phyloP scores from a whole-genome alignment of 2,329 filamentous ascomycete species.

The Ascochyta pisi region DNA sequence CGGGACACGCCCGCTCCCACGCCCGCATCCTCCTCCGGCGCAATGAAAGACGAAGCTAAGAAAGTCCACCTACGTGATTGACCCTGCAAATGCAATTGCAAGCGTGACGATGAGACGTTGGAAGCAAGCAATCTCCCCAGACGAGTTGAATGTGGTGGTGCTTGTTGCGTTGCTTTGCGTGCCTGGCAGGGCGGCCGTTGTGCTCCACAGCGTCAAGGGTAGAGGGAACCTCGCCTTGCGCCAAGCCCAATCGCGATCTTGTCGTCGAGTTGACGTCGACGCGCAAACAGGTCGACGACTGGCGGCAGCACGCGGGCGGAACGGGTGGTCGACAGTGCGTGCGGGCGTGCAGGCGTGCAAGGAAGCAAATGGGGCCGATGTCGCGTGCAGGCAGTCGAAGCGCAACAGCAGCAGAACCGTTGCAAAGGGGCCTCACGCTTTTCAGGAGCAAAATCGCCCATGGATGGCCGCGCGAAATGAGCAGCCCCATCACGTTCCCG shows the following conservation, averaged over 20 bases:
- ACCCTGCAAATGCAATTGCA: neutral
- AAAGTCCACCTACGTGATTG: slow-evolving; percentile 21
- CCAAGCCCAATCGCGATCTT: slow-evolving; percentile 13
- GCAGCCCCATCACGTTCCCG: slow-evolving; percentile 14
- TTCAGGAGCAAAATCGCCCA: slow-evolving; percentile 19
- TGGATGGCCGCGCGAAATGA: slow-evolving; percentile 13
- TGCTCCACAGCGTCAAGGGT: slow-evolving; percentile 9
- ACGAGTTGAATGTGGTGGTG: neutral
- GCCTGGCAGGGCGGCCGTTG: slow-evolving; percentile 7
- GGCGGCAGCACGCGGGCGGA: too few species aligned
- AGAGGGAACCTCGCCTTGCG: slow-evolving; percentile 8
- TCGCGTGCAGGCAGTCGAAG: slow-evolving; percentile 11
- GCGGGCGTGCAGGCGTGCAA: neutral
- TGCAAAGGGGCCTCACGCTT: slow-evolving; percentile 17
- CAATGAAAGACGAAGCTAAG: slow-evolving; percentile 2
- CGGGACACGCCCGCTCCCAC: neutral
- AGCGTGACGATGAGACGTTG: neutral
- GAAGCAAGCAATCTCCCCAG: slow-evolving; percentile 2
- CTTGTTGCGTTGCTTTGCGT: neutral
- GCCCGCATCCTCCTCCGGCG: neutral
- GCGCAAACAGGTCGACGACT: too few species aligned
- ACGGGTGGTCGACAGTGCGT: neutral
- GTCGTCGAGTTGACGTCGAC: slow-evolving; percentile 13
- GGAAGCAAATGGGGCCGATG: neutral
- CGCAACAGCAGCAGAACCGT: slow-evolving; percentile 8